Evolutionary conservation across 352 stramenopile genomes (phyloP).

Genomic region (Thalassiosira hispida): DNA sequence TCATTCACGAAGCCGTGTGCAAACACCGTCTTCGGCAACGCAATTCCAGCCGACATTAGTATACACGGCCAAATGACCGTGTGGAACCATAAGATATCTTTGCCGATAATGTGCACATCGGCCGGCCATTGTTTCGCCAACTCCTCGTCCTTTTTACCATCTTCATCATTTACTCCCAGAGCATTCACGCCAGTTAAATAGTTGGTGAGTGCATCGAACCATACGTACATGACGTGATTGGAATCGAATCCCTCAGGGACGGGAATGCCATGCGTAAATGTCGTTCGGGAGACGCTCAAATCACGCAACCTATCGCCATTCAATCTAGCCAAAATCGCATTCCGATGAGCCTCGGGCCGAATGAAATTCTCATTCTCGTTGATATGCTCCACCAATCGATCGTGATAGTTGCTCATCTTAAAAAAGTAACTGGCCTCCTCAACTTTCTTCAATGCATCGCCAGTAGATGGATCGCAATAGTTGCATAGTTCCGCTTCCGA

Average conservation of each 20-base stretch:
- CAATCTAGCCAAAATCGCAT: slow-evolving; percentile 93
- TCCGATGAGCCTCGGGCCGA: slow-evolving; percentile 93
- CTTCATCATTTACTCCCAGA: slow-evolving; percentile 68
- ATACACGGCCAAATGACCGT: slow-evolving; percentile 99
- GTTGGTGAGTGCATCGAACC: slow-evolving; percentile 99
- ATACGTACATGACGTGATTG: slow-evolving; percentile 99
- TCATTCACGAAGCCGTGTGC: slow-evolving; percentile 98
- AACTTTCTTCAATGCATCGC: slow-evolving; percentile 95
- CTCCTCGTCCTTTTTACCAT: slow-evolving; percentile 27
- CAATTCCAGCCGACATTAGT: slow-evolving; percentile 95
- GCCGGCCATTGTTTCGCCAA: slow-evolving; percentile 86
- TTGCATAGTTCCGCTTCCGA: slow-evolving; percentile 93
- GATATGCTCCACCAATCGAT: slow-evolving; percentile 94
- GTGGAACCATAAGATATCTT: slow-evolving; percentile 99
- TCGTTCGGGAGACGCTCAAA: slow-evolving; percentile 96
- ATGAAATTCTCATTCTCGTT: slow-evolving; percentile 95
- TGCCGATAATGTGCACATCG: slow-evolving; percentile 94
- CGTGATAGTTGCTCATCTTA: slow-evolving; percentile 97
- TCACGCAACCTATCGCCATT: slow-evolving; percentile 93
- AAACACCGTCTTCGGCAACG: slow-evolving; percentile 95
- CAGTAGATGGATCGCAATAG: slow-evolving; percentile 93
- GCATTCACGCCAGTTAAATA: slow-evolving; percentile 93
- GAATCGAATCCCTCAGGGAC: slow-evolving; percentile 92
- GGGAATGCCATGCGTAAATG: slow-evolving; percentile 94
- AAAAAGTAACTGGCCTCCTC: slow-evolving; percentile 99